Evolutionary conservation across 257 asterid species (phyloP).

Genomic region (Jaltomata sinuosa): DNA sequence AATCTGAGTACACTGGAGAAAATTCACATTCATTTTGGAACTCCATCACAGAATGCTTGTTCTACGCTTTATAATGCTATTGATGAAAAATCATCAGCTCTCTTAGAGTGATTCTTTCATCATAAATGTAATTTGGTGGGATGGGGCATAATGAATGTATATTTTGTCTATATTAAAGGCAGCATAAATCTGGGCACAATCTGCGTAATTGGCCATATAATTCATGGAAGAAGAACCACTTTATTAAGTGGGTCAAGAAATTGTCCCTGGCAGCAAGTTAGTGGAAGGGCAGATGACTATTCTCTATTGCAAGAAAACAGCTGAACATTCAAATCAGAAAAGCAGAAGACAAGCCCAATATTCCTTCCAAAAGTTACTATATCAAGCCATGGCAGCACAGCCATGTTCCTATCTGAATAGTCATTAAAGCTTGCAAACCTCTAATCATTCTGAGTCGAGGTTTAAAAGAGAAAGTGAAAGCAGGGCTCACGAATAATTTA

Average conservation of each 20-base stretch:
- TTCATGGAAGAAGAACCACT: not conserved
- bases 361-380: not conserved
- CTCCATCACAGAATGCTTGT: not conserved
- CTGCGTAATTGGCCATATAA: not conserved
- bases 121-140: not conserved
- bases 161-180: not conserved
- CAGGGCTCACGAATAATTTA: not conserved
- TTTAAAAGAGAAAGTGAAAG: not conserved
- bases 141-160: not conserved
- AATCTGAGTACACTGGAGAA: not conserved
- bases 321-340: too few relatives aligned
- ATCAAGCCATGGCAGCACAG: not conserved
- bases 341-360: not conserved
- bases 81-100: not conserved
- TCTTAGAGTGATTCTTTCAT: not conserved
- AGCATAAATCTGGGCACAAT: not conserved
- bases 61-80: not conserved
- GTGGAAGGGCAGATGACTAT: too few relatives aligned
- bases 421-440: not conserved
- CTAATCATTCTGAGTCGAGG: not conserved
- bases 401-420: not conserved
- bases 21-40: not conserved
- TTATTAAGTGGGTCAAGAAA: not conserved
- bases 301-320: too few relatives aligned
- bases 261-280: not conserved